Evolutionary conservation across 2,329 filamentous ascomycete species (phyloP), one percentile per base, ranked within the genome.

Genomic region (Arachnopeziza araneosa): DNA sequence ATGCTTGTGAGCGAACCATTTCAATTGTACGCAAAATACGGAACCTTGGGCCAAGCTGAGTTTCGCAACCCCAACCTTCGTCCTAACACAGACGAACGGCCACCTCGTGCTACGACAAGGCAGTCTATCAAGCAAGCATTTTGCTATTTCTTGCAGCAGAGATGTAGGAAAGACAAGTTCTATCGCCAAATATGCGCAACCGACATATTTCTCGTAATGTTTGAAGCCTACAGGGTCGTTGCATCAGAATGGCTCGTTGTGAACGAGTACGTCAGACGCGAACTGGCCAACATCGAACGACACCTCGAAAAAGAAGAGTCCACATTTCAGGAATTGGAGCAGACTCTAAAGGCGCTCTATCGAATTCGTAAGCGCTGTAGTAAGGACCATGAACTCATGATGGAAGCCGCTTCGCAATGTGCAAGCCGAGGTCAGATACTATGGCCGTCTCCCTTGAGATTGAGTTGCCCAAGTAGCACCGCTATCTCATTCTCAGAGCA

Each of bases 231-330:
- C 24, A 4, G 54, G 56, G 6, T 50, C 32, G 21, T 60, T 57
- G 26, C 30, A 52, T 26, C 12, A 51, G 54, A 60, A 24, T 60
- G 59, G 59, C 26, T 57, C 21, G 55, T 57, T 12, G 49, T 57
- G 8, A 60, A 60, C 30, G 59, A 60, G 44, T 57, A 60, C 24
- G 50, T 60, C 7, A 57, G 57, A 24, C 50, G 59, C 2, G 59
- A 60, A 36, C 21, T 60, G 10, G 54, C 55, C 26, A 57, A 50
- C 17, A 60, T 60, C 17, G 55, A 60, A 52, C 54, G 54, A 49
- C 51, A 44, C 24, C 55, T 60, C 9, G 59, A 60, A 32, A 57
- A 55, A 22, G 30, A 57, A 22, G 55, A 57, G 24, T 26, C 54
- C 44, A 48, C 23, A 12, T 60, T 60, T 22, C 50, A 48, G 23